Evolutionary conservation across 768 basidiomycete species (phyloP), one percentile per base, ranked within the genome.

Genomic region (Rhodotorula diobovata): DNA sequence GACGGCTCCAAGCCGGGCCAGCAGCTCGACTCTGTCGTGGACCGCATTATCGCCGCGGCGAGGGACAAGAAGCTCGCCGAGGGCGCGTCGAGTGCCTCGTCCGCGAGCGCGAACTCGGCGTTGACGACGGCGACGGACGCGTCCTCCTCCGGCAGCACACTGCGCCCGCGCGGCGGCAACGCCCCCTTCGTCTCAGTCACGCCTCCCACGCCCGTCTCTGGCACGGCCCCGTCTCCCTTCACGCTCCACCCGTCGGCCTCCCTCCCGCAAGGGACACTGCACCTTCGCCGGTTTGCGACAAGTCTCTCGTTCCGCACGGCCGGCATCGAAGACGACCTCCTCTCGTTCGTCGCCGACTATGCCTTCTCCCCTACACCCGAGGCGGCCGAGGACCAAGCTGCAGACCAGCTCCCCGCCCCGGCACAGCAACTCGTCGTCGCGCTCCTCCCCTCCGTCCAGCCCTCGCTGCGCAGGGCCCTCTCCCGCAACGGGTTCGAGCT

Each of bases 281-380:
- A 68, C 35, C 51, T 75, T 37, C 70, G 73, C 21, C 73, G 70
- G 4, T 64, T 75, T 65, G 57, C 63, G 7, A 69, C 73, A 21
- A 66, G 67, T 14, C 51, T 66, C 43, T 68, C 67, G 4, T 75
- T 75, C 73, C 73, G 73, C 50, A 18, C 67, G 12, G 70, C 73
- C 56, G 61, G 61, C 20, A 75, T 69, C 64, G 73, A 75, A 32
- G 67, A 66, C 70, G 70, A 71, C 53, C 67, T 75, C 32, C 73
- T 75, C 64, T 21, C 48, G 0, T 55, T 60, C 34, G 66, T 46
- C 37, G 61, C 61, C 12, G 35, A 54, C 11, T n/a, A 41, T 18
- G 73, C 70, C 21, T 75, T 71, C 39, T 14, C 58, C 8, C 53
- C 68, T 2, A 4, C 32, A 4, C 21, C 53, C 48, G 12, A 34